Percentiles rank a stretch among this genome's conserved stretches.
Evolutionary conservation across 1,139 yeast genomes (phyloP).

Genomic region (Fermentozyma sake): DNA sequence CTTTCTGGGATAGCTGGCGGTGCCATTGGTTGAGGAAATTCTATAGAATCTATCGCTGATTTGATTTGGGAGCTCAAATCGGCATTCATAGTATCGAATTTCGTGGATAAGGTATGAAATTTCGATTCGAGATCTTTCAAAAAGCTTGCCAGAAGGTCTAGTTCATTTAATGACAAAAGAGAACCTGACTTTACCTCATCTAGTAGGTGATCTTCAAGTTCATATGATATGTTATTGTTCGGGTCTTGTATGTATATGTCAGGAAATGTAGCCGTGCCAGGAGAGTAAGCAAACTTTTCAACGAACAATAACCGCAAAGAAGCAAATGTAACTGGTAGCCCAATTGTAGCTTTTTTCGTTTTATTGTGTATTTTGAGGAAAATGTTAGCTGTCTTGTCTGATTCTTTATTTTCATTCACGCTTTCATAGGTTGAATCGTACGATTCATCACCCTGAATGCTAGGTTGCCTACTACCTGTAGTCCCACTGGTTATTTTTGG

Average conservation of each 20-base stretch:
- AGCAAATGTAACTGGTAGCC: slow-evolving; percentile 55
- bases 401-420: background rate
- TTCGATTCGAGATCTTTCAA: slow-evolving; percentile 22
- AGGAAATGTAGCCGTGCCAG: slow-evolving; percentile 69
- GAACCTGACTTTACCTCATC: slow-evolving; percentile 59
- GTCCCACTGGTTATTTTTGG: slow-evolving; percentile 8
- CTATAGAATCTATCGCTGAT: slow-evolving; percentile 20
- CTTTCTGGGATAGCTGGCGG: slow-evolving; percentile 1
- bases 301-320: slow-evolving; percentile 71
- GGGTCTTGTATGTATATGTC: slow-evolving; percentile 74
- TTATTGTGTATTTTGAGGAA: slow-evolving; percentile 55
- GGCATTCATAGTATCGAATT: slow-evolving; percentile 25
- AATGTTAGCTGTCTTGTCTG: slow-evolving; percentile 17
- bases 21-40: slow-evolving; percentile 16
- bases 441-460: slow-evolving; percentile 3
- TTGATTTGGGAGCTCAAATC: slow-evolving; percentile 20
- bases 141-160: slow-evolving; percentile 15
- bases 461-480: slow-evolving; percentile 2
- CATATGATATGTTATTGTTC: slow-evolving; percentile 59
- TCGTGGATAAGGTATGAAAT: slow-evolving; percentile 26
- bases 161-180: slow-evolving; percentile 52
- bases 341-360: slow-evolving; percentile 57
- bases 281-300: slow-evolving; percentile 82
- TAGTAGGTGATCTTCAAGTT: slow-evolving; percentile 67
- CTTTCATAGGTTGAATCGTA: slow-evolving; percentile 1